Evolutionary conservation across 768 basidiomycete species (phyloP).

Genomic region (Auricularia cornea): DNA sequence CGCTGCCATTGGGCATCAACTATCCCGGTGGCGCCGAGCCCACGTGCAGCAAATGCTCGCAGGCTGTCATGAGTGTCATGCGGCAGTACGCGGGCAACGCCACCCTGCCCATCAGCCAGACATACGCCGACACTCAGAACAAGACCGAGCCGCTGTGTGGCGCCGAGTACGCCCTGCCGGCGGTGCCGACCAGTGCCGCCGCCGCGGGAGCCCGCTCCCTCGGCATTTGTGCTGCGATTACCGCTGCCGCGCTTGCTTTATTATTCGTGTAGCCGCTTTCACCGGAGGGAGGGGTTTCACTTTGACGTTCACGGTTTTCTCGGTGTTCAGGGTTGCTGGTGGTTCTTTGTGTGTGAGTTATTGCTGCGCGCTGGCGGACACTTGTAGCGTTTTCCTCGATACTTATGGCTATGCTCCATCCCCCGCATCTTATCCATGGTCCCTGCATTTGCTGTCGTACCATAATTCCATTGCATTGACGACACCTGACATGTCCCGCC

Average conservation of each 20-base stretch:
- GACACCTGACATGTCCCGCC: too few relatives aligned
- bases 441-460: too few relatives aligned
- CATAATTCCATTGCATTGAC: too few relatives aligned
- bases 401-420: too few relatives aligned
- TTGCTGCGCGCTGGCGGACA: too few relatives aligned
- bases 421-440: too few relatives aligned
- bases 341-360: too few relatives aligned
- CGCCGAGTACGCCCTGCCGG: neutral
- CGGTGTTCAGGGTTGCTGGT: too few relatives aligned
- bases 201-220: neutral
- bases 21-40: neutral
- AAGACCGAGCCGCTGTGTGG: neutral
- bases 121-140: neutral
- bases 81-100: neutral
- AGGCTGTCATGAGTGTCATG: neutral
- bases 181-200: neutral
- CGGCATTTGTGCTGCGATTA: neutral
- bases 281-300: too few relatives aligned
- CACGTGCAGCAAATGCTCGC: neutral
- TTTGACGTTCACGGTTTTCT: too few relatives aligned
- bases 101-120: neutral
- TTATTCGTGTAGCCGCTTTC: too few relatives aligned
- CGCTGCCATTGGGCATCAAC: constrained; percentile 48
- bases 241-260: neutral
- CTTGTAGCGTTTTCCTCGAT: too few relatives aligned